Percentiles rank a stretch among this genome's conserved stretches.
phyloP scores from a whole-genome alignment of 2,329 filamentous ascomycete species.

The Curvularia eragrostidis region DNA sequence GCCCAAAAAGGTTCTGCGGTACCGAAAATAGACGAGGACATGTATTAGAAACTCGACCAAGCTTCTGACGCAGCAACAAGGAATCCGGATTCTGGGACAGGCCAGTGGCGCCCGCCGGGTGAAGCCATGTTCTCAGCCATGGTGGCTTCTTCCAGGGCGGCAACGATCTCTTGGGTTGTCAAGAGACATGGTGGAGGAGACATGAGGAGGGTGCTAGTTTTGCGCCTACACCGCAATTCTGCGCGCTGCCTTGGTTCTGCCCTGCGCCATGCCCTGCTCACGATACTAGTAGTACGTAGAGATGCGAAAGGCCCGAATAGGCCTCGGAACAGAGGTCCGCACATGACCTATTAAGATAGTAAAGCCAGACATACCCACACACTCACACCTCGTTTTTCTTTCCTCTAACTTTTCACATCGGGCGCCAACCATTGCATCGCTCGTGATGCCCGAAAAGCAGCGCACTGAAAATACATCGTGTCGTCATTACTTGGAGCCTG shows the following conservation, averaged over 20 bases:
- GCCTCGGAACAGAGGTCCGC: background rate
- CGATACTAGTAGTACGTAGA: background rate
- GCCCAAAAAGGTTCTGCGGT: background rate
- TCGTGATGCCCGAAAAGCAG: background rate
- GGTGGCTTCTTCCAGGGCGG: background rate
- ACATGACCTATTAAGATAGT: background rate
- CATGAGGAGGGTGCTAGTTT: background rate
- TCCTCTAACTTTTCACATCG: background rate
- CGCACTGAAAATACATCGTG: background rate
- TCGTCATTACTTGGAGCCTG: background rate
- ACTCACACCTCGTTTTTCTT: background rate
- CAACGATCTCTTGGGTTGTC: background rate
- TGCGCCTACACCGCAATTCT: background rate
- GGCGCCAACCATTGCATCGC: background rate
- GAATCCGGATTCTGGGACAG: background rate
- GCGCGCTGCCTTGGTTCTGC: background rate
- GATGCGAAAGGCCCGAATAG: background rate
- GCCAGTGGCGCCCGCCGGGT: background rate
- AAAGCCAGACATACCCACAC: background rate
- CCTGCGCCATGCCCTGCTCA: background rate
- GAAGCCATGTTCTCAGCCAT: background rate
- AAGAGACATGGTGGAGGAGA: background rate
- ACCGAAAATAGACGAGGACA: constrained; percentile 6
- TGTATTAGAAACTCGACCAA: constrained; percentile 3
- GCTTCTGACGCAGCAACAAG: constrained; percentile 1